Evolutionary conservation across 352 stramenopile genomes (phyloP).

Genomic region (Pythium volutum): DNA sequence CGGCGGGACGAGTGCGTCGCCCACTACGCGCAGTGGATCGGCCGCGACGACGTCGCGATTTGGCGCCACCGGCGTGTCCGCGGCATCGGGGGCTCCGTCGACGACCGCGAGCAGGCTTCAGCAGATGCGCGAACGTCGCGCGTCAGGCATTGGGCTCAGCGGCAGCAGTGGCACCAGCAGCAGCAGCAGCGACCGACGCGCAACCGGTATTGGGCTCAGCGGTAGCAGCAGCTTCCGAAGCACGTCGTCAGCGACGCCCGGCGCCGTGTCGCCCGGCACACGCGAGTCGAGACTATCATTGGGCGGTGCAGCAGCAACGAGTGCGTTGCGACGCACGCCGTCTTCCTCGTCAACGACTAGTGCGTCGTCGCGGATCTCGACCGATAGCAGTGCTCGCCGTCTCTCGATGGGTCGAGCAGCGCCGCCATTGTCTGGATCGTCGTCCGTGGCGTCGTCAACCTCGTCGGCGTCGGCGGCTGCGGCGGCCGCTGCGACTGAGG

Average conservation of each 20-base stretch:
- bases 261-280: conserved; percentile 1
- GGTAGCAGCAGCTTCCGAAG: conserved; percentile 8
- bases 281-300: conserved; percentile 14
- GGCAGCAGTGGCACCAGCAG: conserved; percentile 7
- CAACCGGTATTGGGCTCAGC: conserved; percentile 25
- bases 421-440: conserved; percentile 10
- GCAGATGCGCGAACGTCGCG: conserved; percentile 1
- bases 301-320: conserved; percentile 4
- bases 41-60: conserved; percentile 3
- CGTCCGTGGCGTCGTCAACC: not conserved
- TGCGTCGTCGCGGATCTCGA: conserved; percentile 14
- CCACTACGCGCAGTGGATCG: conserved; percentile 15
- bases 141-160: conserved; percentile 11
- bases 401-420: conserved; percentile 13
- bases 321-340: conserved; percentile 13
- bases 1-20: conserved; percentile 9
- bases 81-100: conserved; percentile 2
- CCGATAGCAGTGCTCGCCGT: conserved; percentile 14
- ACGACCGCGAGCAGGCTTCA: conserved; percentile 22
- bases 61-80: not conserved
- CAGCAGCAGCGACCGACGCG: too few species aligned
- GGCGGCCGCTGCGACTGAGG: conserved; percentile 30
- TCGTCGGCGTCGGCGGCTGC: not conserved
- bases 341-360: not conserved
- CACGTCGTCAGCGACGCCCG: conserved; percentile 9